Evolutionary conservation across 306 rosid genomes (phyloP), one percentile per base, ranked within the genome.

Genomic region (Begonia loranthoides): DNA sequence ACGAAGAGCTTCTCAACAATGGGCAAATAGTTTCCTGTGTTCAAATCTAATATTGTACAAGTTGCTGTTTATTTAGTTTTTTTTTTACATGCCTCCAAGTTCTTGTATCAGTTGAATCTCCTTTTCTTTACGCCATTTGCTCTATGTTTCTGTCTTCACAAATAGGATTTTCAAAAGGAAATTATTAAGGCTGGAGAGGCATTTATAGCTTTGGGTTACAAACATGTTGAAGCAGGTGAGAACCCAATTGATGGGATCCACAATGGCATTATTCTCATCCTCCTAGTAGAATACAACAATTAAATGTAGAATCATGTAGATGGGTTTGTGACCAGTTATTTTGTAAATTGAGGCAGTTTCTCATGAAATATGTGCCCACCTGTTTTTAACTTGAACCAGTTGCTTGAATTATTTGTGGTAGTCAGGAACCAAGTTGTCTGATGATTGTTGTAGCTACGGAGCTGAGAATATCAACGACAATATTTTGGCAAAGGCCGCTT

Each of bases 401-500:
- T 43, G 15, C 15, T 12, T 51, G 45, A 63, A 49, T 54, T 67
- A 61, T 63, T 52, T 65, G 44, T 78, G 81, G 80, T 78, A 72
- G 79, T 69, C 76, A 90, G 99, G 99, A 66, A 86, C 83, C 54
- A 90, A 90, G 73, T 80, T 90, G 69, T 90, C 96, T 60, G 99
- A 86, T 73, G 96, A 86, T 62, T 90, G 99, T 79, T 80, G 94
- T 79, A 83, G 40, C 78, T 90, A 86, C 66, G 99, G 99, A 72
- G 86, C 92, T 63, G 94, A 80, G 79, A 90, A 86, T 69, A 63
- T 59, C 45, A 57, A 52, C 47, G 99, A 86, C 59, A 73, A 75
- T 56, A 73, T 90, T 58, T 74, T 90, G 54, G 87, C 99, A n/a
- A 86, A 86, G 77, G 94, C 93, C 15, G 86, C 99, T 53, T 82